Conservation (phyloP, 1,284 basidiomycete genomes). For the Tilletia setariae region DNA sequence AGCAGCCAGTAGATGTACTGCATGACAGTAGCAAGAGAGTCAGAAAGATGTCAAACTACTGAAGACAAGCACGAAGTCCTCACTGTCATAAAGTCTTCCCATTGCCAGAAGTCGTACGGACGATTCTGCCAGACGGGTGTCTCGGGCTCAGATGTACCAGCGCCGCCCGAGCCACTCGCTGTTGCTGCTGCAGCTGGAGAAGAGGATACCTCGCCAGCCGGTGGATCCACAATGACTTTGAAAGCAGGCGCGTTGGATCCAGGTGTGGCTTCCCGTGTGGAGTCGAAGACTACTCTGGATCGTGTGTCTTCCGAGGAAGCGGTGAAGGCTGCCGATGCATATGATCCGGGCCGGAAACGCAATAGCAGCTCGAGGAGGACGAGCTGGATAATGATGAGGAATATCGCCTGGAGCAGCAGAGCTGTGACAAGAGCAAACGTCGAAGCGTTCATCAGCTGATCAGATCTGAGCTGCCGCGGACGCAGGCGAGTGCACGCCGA, state of each 20-base stretch:
- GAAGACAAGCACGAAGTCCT: not conserved
- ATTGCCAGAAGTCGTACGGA: conserved; percentile 79
- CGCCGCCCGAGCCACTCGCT: conserved; percentile 22
- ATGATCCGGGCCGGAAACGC: conserved; percentile 52
- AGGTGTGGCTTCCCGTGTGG: conserved; percentile 11
- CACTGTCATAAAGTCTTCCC: conserved; percentile 65
- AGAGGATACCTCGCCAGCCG: conserved; percentile 20
- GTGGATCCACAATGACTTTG: conserved; percentile 20
- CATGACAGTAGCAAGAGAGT: not conserved
- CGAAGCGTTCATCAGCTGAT: too few relatives aligned
- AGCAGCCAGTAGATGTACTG: conserved; percentile 76
- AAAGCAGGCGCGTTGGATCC: conserved; percentile 22
- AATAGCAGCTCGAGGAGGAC: conserved; percentile 59
- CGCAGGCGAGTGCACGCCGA: too few relatives aligned
- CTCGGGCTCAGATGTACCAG: conserved; percentile 65
- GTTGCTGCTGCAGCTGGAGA: conserved; percentile 5
- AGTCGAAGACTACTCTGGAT: conserved; percentile 17
- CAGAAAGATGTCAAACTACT: not conserved
- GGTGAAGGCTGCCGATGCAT: conserved; percentile 22
- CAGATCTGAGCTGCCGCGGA: too few relatives aligned
- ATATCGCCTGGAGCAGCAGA: conserved; percentile 35
- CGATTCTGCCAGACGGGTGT: conserved; percentile 49
- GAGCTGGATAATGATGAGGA: conserved; percentile 59
- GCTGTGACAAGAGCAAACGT: not conserved
- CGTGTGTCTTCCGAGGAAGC: conserved; percentile 21